Evolutionary conservation across 495 filamentous ascomycete genomes (phyloP).

Genomic region (Pyrenula massariospora): DNA sequence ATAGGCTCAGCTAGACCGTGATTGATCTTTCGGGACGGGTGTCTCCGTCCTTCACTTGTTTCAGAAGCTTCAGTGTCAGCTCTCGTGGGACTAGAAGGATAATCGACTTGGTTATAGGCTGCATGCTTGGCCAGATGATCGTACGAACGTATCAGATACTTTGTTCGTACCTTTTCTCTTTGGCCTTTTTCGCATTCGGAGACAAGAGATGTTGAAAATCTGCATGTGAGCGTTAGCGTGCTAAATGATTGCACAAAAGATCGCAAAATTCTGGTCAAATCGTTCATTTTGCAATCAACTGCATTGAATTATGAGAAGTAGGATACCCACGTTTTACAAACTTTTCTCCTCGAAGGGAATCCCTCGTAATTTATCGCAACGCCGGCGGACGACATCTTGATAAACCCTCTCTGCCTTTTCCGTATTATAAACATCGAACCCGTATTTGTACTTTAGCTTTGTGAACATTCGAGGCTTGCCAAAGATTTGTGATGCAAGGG

Average conservation of each 20-base stretch:
- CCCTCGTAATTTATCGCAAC: neutral
- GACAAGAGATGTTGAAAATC: neutral
- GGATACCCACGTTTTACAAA: constrained; percentile 7
- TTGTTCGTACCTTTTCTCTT: neutral
- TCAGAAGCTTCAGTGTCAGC: neutral
- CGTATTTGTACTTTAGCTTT: neutral
- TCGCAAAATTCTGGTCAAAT: neutral
- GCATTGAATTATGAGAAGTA: too few species aligned
- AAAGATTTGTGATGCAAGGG: constrained; percentile 7
- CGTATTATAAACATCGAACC: constrained; percentile 3
- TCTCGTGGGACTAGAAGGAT: neutral
- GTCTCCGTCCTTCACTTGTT: neutral
- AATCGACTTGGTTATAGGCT: neutral
- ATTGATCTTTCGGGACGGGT: neutral
- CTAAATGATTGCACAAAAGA: too few species aligned
- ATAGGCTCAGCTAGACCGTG: constrained; percentile 3
- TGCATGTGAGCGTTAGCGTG: neutral
- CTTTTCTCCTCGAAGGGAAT: constrained; percentile 2
- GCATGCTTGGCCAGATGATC: constrained; percentile 1
- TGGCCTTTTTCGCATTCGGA: neutral
- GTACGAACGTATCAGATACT: constrained; percentile 8
- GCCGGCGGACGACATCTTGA: constrained; percentile 6
- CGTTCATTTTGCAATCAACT: too few species aligned
- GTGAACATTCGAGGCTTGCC: constrained; percentile 6
- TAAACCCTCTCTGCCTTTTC: constrained; percentile 2